Evolutionary conservation across 306 rosid genomes (phyloP), one percentile per base, ranked within the genome.

Genomic region (Prunus fruticosa): DNA sequence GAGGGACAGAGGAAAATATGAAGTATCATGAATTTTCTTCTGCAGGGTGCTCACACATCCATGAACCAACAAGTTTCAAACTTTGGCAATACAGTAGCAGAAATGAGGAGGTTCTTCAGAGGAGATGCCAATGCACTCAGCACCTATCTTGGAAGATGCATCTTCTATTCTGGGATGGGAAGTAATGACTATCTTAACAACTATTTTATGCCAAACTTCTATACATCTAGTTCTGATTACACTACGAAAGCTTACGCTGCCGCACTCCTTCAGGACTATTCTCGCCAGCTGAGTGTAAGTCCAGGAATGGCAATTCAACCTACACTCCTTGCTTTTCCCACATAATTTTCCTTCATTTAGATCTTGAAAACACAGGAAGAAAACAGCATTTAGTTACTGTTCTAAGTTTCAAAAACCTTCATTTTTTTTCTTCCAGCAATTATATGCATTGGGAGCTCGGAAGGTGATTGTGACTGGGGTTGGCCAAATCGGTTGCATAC

Each of bases 401-500:
- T 7, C 43, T 38, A 38, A 6, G 58, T 13, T 52, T 52, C 18
- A 3, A 52, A 18, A 16, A 52, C 57, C n/a, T 14, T 1, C 7
- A 12, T 52, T 5, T 1, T 23, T 60, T 38, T 71, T 25, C 4
- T 47, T 75, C 3, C 82, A 94, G 98, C 93, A 89, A 89, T 58
- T 94, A 58, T 78, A 92, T 75, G 73, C 80, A 49, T n/a, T 89
- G 56, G 98, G 98, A 73, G 98, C 98, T 63, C 81, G 98, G 11
- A 94, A 94, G 76, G 92, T 92, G 83, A 88, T 90, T 0, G 97
- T 94, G 52, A 83, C 91, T 22, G 93, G 81, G 68, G 83, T 94
- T 0, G 98, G 97, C 1, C 95, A 89, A 78, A 92, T 94, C 43
- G 98, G 98, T 0, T 94, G 98, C 92, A 92, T 94, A 64, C 98